These are phyloP conservation scores for Eimeria acervulina DNA, from an alignment of 169 alveolate genomes.

Conservation along the genomic window DNA sequence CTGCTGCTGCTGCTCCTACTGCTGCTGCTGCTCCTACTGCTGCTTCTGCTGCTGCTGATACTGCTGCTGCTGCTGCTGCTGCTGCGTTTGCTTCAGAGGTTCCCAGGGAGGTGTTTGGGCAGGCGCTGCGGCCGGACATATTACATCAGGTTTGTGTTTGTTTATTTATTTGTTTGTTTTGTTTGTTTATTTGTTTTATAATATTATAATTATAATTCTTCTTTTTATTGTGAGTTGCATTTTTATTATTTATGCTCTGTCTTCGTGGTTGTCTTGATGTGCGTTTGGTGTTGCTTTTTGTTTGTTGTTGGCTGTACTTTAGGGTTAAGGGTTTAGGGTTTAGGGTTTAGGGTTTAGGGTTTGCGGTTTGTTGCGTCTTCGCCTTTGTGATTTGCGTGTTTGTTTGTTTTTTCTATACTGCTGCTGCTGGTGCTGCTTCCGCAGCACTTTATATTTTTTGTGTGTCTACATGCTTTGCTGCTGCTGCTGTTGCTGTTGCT, in stretches of 20 bases:
- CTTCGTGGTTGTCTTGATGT: not conserved
- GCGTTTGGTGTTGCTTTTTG: too few relatives aligned
- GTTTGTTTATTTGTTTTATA: too few relatives aligned
- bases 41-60: not conserved
- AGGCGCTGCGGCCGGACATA: constrained; percentile 91
- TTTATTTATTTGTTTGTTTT: too few relatives aligned
- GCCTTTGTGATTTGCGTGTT: too few relatives aligned
- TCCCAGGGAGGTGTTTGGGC: constrained; percentile 89
- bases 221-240: not conserved
- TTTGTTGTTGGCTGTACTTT: not conserved
- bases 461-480: too few relatives aligned
- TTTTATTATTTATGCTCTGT: not conserved
- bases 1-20: not conserved
- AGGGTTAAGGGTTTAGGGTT: not conserved
- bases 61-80: not conserved
- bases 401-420: too few relatives aligned
- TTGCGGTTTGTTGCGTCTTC: too few relatives aligned
- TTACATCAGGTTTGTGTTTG: constrained; percentile 84
- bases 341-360: too few relatives aligned
- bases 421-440: not conserved
- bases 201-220: not conserved
- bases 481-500: too few relatives aligned
- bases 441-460: not conserved
- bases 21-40: not conserved
- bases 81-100: too few relatives aligned